Percentiles rank a stretch among this genome's conserved stretches.
These are phyloP conservation scores for Annona cherimola DNA, from an alignment of 164 flowering plant genomes.

Conservation along the genomic window DNA sequence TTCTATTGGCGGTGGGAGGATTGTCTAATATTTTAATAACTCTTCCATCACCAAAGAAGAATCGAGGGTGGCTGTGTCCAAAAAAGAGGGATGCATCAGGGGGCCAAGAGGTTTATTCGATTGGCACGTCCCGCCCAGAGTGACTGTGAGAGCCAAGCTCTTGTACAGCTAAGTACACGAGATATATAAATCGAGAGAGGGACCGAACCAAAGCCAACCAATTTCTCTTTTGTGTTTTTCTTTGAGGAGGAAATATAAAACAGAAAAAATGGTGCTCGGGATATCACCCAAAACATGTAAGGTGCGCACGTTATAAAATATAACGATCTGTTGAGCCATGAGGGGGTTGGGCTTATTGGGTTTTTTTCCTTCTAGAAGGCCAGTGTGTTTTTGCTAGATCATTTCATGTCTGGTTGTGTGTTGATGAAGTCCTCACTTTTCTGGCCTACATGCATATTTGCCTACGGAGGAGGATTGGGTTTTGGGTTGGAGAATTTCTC, in stretches of 20 bases:
- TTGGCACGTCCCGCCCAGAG: neutral
- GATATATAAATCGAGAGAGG: neutral
- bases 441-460: too few relatives aligned
- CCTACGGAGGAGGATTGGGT: too few relatives aligned
- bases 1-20: neutral
- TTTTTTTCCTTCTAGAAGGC: too few relatives aligned
- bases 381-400: too few relatives aligned
- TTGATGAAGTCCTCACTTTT: too few relatives aligned
- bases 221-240: neutral
- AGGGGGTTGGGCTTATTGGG: too few relatives aligned
- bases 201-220: neutral
- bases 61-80: neutral
- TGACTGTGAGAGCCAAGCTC: neutral
- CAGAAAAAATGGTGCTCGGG: neutral
- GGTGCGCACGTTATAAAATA: too few relatives aligned
- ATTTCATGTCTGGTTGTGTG: too few relatives aligned
- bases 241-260: neutral
- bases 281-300: too few relatives aligned
- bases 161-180: neutral
- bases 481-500: too few relatives aligned
- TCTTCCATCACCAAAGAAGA: neutral
- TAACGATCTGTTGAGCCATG: too few relatives aligned
- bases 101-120: neutral
- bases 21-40: neutral
- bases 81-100: neutral